Evolutionary conservation across 2,329 filamentous ascomycete genomes (phyloP), one percentile per base, ranked within the genome.

Genomic region (Mariannaea sp.): DNA sequence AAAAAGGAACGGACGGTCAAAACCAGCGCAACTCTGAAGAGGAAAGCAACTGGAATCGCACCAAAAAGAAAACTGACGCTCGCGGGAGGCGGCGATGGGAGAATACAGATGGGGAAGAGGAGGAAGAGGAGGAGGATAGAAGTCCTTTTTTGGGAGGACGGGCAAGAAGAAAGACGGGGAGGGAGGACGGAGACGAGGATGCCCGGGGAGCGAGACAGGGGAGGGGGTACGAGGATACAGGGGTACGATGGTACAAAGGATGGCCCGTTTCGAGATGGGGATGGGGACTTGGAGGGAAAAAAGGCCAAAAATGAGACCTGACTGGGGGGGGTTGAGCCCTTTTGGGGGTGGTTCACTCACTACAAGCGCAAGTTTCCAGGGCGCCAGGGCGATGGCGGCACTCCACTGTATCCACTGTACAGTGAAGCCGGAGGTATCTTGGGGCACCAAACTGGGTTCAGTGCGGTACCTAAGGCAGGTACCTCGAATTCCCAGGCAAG

Each of bases 1-100:
- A n/a, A 60, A 73, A 74, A 80, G 77, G 80, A 83, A 79, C 75
- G 80, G 80, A 83, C 80, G 80, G 80, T 69, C 79, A 73, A 82
- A 73, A 80, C 80, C 81, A 84, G 80, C 72, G 72, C 76, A 80
- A 77, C 77, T 72, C 71, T 62, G 70, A 71, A 66, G 62, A 75
- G 75, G 76, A 74, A 69, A 75, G 77, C 78, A 70, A 69, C 79
- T 76, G 80, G 80, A 80, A 81, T 80, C 77, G 80, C 73, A 76
- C 81, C 80, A 83, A 67, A 62, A 59, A 61, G 55, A 60, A 56
- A 59, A 60, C 61, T 60, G 60, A 64, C 62, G 67, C 65, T 66
- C 57, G 62, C 61, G 46, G 49, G 53, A 57, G 64, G 59, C 59
- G 61, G 60, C 60, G 62, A 58, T 59, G 27, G 41, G 22, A 42